phyloP scores from a whole-genome alignment of 73 alveolate species.

The Paramecium caudatum region DNA sequence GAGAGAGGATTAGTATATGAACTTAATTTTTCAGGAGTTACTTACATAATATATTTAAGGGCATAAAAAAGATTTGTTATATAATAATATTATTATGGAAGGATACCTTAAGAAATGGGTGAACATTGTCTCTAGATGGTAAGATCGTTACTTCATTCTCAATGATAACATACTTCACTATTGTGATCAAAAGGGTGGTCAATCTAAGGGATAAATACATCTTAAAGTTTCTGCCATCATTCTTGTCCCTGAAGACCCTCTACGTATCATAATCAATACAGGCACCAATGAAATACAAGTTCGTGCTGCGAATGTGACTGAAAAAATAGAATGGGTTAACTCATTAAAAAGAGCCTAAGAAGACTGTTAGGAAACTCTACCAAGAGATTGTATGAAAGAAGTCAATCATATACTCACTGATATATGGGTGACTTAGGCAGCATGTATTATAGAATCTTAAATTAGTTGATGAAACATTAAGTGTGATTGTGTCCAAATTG shows the following conservation, averaged over 20 bases:
- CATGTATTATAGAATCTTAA: neutral
- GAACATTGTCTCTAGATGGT: constrained; percentile 74
- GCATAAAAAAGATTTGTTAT: constrained; percentile 43
- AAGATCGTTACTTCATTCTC: constrained; percentile 77
- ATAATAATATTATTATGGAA: constrained; percentile 75
- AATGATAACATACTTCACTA: constrained; percentile 73
- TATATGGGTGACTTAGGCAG: constrained; percentile 53
- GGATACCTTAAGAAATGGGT: constrained; percentile 79
- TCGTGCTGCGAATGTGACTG: constrained; percentile 63
- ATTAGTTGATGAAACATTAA: constrained; percentile 73
- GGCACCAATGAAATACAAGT: constrained; percentile 72
- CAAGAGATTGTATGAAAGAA: constrained; percentile 30
- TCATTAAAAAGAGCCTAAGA: constrained; percentile 63
- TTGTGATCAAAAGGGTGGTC: constrained; percentile 77
- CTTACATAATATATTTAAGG: too few species aligned
- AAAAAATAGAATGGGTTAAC: constrained; percentile 68
- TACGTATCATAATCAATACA: constrained; percentile 58
- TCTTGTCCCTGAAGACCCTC: constrained; percentile 77
- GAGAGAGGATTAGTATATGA: constrained; percentile 36
- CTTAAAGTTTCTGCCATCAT: constrained; percentile 73
- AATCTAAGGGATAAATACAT: constrained; percentile 73
- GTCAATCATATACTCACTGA: constrained; percentile 56
- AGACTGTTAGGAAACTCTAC: constrained; percentile 30
- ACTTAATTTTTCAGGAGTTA: constrained; percentile 23
- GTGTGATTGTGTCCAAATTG: constrained; percentile 60